Base-by-base conservation (phyloP, 2,329 filamentous ascomycete species). In the Penicillium sp. region DNA sequence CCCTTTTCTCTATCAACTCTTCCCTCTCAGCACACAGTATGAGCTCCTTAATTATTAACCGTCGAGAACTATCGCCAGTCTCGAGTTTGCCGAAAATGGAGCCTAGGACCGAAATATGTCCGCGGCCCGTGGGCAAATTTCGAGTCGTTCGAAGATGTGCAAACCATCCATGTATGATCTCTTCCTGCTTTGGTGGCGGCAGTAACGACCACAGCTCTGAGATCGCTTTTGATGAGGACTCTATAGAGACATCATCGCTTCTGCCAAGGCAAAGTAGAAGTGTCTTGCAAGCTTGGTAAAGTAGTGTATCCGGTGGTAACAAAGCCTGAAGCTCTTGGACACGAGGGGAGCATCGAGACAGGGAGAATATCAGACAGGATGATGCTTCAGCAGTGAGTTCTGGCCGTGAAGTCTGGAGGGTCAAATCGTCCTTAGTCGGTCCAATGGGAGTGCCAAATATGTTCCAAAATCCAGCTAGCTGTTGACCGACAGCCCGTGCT, bases 101-200 rank as follows among this genome's bases (percentile, higher is more conserved):
- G 5, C 79, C 78, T 8, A 83, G 68, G 5, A 77, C 76, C 41
- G 75, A 72, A 47, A 83, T 78, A 58, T 81, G 78, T 9, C 80
- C 80, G 30, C 77, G 76, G 19, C 78, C 78, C 50, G 75, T 77
- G 15, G 75, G 74, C 29, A 75, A 66, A 56, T 76, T 76, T 67
- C 74, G 74, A 51, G 73, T 74, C 29, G 71, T 67, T 41, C 71
- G 69, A 19, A 79, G 73, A 56, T 76, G 69, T 31, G 74, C 70
- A 58, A 82, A 73, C 80, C 80, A 82, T 21, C 61, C 65, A 48
- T 75, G 70, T 6, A 81, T 69, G 3, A 76, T 73, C 21, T 71
- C 65, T n/a, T 71, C 66, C 61, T 77, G 75, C 55, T 75, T 74
- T 4, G 59, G 30, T 9, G 49, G 6, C 4, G 74, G 63, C 3